Conservation (phyloP, 306 rosid species). For the Medicago truncatula region MtrunA17r5.0-ANR NC_053049.1:16238501-16239000, state of each 20-base stretch:
- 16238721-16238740: neutral
- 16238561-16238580: conserved; percentile 50
- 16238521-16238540: conserved; percentile 48
- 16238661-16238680: neutral
- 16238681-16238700: neutral
- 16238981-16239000: conserved; percentile 12
- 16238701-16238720: conserved; percentile 1
- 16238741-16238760: too few relatives aligned
- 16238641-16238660: neutral
- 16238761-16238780: neutral
- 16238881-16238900: conserved; percentile 56
- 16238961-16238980: conserved; percentile 75
- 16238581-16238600: conserved; percentile 46
- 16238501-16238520: conserved; percentile 64
- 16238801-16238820: neutral
- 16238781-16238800: neutral
- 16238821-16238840: conserved; percentile 10
- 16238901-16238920: conserved; percentile 51
- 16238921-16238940: conserved; percentile 58
- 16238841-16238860: conserved; percentile 2
- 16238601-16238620: conserved; percentile 59
- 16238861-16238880: conserved; percentile 39
- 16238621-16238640: neutral
- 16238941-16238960: conserved; percentile 50
- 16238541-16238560: conserved; percentile 52